Evolutionary conservation across 2,329 filamentous ascomycete genomes (phyloP).

Genomic region (Mycosphaerelloides madeirae): DNA sequence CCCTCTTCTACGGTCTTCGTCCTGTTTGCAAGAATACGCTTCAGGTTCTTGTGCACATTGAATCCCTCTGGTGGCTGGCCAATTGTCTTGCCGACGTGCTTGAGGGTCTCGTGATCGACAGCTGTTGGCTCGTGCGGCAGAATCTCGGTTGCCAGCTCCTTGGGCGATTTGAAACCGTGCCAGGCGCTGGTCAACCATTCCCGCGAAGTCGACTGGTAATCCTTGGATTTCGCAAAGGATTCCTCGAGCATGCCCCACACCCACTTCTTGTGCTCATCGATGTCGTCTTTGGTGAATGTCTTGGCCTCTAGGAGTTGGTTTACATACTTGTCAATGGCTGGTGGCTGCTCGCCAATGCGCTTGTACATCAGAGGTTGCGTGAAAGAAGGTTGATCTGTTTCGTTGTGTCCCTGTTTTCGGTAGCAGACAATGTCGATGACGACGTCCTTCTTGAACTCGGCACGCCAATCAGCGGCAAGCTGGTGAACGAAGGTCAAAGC

Average conservation of each 20-base stretch:
- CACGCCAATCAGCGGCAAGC: slow-evolving; percentile 93
- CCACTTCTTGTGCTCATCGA: slow-evolving; percentile 99
- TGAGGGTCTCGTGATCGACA: slow-evolving; percentile 66
- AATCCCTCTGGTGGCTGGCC: slow-evolving; percentile 78
- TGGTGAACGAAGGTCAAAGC: slow-evolving; percentile 98
- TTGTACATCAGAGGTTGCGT: slow-evolving; percentile 99
- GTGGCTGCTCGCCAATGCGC: slow-evolving; percentile 78
- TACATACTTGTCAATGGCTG: slow-evolving; percentile 85
- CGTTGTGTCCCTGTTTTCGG: slow-evolving; percentile 98
- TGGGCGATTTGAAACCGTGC: slow-evolving; percentile 99
- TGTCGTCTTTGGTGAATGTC: slow-evolving; percentile 93
- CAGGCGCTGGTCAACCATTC: slow-evolving; percentile 98
- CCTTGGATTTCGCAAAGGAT: slow-evolving; percentile 94
- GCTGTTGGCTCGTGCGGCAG: slow-evolving; percentile 86
- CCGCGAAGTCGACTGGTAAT: slow-evolving; percentile 92
- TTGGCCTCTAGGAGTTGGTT: slow-evolving; percentile 86
- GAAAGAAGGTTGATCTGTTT: slow-evolving; percentile 98
- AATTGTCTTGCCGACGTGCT: slow-evolving; percentile 78
- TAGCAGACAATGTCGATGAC: slow-evolving; percentile 99
- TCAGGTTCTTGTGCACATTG: slow-evolving; percentile 87
- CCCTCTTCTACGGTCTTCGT: slow-evolving; percentile 91
- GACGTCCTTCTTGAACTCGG: slow-evolving; percentile 97
- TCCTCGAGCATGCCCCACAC: slow-evolving; percentile 99
- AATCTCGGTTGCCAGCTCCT: slow-evolving; percentile 91
- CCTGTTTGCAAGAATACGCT: slow-evolving; percentile 85